These are phyloP conservation scores for Aspergillus versicolor DNA, from an alignment of 2,329 filamentous ascomycete species.

Conservation along the genomic window DNA sequence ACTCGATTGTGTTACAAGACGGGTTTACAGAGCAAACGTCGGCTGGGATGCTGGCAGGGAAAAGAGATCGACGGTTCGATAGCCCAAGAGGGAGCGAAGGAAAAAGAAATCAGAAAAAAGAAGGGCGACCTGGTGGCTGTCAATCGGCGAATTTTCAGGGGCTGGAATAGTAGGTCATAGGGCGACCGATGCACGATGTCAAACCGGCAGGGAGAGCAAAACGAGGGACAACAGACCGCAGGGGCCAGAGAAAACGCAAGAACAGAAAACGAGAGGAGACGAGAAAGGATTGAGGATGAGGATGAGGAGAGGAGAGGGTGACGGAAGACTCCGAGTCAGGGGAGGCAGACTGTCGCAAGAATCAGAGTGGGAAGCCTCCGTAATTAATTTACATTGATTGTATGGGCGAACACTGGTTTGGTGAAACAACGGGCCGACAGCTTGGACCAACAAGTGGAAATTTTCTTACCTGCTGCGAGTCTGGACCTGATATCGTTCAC, in stretches of 20 bases:
- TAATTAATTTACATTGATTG: conserved; percentile 6
- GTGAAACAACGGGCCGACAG: conserved; percentile 22
- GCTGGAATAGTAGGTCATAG: conserved; percentile 13
- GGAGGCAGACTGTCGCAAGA: background rate
- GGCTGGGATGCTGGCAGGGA: background rate
- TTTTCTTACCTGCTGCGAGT: conserved; percentile 7
- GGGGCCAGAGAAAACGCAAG: conserved; percentile 3
- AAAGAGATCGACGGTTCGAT: conserved; percentile 1
- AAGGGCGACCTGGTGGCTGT: conserved; percentile 19
- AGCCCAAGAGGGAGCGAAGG: conserved; percentile 8
- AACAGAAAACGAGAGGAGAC: conserved; percentile 2
- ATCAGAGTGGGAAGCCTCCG: background rate
- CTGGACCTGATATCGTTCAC: background rate
- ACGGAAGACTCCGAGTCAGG: conserved; percentile 8
- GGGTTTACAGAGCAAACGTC: conserved; percentile 7
- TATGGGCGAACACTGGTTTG: conserved; percentile 5
- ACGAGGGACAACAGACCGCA: conserved; percentile 12
- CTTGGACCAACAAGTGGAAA: conserved; percentile 8
- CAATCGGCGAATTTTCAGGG: conserved; percentile 17
- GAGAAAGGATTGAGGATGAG: conserved; percentile 3
- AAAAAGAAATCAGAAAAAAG: conserved; percentile 13
- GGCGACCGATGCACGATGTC: conserved; percentile 20
- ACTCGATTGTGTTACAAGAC: conserved; percentile 5
- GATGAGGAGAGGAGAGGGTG: background rate
- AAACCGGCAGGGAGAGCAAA: conserved; percentile 21